Evolutionary conservation across 2,329 filamentous ascomycete species (phyloP), one percentile per base, ranked within the genome.

Genomic region (Rhynchosporium agropyri): DNA sequence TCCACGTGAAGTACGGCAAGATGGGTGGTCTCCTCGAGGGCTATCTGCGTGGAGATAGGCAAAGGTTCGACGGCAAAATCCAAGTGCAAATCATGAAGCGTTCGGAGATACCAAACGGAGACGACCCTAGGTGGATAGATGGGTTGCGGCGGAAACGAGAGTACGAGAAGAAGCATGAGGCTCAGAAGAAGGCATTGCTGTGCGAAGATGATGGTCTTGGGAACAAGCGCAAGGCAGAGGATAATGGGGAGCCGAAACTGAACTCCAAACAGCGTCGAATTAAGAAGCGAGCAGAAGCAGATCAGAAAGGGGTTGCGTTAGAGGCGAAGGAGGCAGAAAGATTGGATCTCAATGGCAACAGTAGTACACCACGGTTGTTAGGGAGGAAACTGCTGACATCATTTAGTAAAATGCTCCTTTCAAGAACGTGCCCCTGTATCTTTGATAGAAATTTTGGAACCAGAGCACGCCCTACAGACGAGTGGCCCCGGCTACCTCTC

Each of bases 11-110:
- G 66, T 77, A 76, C 26, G 83, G 83, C 12, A 78, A 73, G 55
- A 79, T 81, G 53, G 78, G 74, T 31, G 73, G 75, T 3, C 83
- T 83, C 63, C 77, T 97, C 0, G 92, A 97, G 74, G 93, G 90
- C 2, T 84, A 80, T 59, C 75, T 97, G 28, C 86, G 89, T 67
- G 80, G 81, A 58, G 90, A 95, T 69, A 76, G 76, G 5, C 69
- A 70, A 1, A 66, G 70, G 9, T 78, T 76, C 67, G 78, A 78
- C 2, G 69, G 78, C 7, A 87, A 84, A 67, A 71, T 91, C n/a
- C 79, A 84, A 48, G 78, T 94, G n/a, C 76, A 76, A 10, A 73
- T 82, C 9, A 69, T 90, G 42, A 75, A 83, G 28, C 65, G 64
- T 2, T 66, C 65, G 0, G 75, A 75, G 8, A 75, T 80, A 38